phyloP scores from a whole-genome alignment of 768 basidiomycete species.

The Leucocoprinus birnbaumii region DNA sequence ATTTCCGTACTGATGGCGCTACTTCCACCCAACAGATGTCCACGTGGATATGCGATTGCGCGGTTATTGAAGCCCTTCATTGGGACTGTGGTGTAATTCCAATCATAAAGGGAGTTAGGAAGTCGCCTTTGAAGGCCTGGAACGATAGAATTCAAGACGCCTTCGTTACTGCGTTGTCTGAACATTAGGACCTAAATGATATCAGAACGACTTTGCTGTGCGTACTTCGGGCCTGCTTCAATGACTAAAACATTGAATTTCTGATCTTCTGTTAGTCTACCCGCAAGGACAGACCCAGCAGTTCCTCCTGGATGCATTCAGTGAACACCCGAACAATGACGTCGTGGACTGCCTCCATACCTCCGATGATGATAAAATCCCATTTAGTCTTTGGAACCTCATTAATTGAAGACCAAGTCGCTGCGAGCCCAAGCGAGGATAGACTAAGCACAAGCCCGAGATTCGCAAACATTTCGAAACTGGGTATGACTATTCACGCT shows the following conservation, averaged over 20 bases:
- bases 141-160: slow-evolving; percentile 14
- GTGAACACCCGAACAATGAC: neutral
- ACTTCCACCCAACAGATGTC: slow-evolving; percentile 30
- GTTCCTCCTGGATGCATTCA: neutral
- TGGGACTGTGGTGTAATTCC: slow-evolving; percentile 29
- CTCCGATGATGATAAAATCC: slow-evolving; percentile 21
- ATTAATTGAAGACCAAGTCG: slow-evolving; percentile 2
- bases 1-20: slow-evolving; percentile 24
- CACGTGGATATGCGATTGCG: slow-evolving; percentile 23
- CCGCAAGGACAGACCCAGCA: neutral
- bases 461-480: no score
- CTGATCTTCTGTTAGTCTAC: neutral
- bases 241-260: neutral
- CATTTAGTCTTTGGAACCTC: slow-evolving; percentile 4
- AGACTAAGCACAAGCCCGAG: no score
- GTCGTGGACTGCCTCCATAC: slow-evolving; percentile 10
- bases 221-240: neutral
- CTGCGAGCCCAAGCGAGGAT: neutral
- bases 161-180: slow-evolving; percentile 18
- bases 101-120: slow-evolving; percentile 20
- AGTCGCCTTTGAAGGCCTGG: slow-evolving; percentile 14
- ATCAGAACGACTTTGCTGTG: neutral
- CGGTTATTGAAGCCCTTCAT: slow-evolving; percentile 24
- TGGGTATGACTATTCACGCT: no score
- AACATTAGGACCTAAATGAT: no score